Conservation (phyloP, 1,284 basidiomycete species). For the Trametes versicolor region DNA sequence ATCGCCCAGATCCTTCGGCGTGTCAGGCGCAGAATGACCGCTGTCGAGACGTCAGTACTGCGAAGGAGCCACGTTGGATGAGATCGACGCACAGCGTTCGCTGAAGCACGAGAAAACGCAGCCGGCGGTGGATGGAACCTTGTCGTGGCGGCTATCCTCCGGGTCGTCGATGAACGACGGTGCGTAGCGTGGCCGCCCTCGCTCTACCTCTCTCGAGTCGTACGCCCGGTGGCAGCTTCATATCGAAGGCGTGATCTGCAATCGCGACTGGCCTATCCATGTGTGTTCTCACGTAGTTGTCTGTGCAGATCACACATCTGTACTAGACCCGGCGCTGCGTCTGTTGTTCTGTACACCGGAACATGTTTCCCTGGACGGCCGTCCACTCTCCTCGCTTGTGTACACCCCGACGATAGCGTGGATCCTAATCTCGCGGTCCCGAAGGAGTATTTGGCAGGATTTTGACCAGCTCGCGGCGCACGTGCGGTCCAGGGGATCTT, state of each 20-base stretch:
- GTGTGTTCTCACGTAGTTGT: slow-evolving; percentile 84
- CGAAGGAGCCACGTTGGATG: too few relatives aligned
- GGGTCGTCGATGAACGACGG: slow-evolving; percentile 48
- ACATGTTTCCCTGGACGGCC: slow-evolving; percentile 69
- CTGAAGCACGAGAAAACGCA: slow-evolving; percentile 51
- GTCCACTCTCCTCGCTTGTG: slow-evolving; percentile 78
- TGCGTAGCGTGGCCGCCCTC: slow-evolving; percentile 59
- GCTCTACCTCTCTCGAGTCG: slow-evolving; percentile 76
- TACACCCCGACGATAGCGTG: slow-evolving; percentile 87
- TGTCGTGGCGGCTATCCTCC: slow-evolving; percentile 37
- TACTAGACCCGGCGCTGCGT: slow-evolving; percentile 85
- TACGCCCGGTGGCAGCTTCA: slow-evolving; percentile 70
- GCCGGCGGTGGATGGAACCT: slow-evolving; percentile 52
- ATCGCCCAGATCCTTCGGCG: too few relatives aligned
- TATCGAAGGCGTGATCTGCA: slow-evolving; percentile 84
- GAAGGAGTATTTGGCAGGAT: slow-evolving; percentile 80
- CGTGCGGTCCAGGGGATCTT: slow-evolving; percentile 71
- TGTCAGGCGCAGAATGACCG: too few relatives aligned
- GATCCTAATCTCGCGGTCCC: slow-evolving; percentile 86
- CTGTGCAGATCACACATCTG: slow-evolving; percentile 81
- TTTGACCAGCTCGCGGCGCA: slow-evolving; percentile 73
- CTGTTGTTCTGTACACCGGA: slow-evolving; percentile 73
- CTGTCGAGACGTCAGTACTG: too few relatives aligned
- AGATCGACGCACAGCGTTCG: too few relatives aligned
- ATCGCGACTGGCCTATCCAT: slow-evolving; percentile 85